Conservation (phyloP, 164 flowering plant species). For the Houttuynia cordata region DNA sequence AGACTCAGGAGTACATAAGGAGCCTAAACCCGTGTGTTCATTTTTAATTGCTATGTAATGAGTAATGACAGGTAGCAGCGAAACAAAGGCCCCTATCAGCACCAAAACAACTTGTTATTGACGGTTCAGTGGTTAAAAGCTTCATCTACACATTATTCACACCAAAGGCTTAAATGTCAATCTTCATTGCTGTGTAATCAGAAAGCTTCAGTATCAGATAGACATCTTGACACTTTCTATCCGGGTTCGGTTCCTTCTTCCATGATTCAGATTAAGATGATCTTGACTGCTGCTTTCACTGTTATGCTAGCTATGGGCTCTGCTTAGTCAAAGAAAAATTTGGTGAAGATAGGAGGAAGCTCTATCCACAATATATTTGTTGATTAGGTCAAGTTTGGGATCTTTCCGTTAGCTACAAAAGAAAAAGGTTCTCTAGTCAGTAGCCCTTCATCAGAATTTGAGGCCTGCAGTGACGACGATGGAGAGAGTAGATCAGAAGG, state of each 20-base stretch:
- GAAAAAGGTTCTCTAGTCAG: not conserved
- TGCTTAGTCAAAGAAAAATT: not conserved
- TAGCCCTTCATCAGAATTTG: not conserved
- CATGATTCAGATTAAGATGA: not conserved
- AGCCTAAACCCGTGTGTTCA: no score
- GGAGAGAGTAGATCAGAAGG: conserved; percentile 7
- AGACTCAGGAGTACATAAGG: no score
- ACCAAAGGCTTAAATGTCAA: conserved; percentile 17
- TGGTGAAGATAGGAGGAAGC: not conserved
- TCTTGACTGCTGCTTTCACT: not conserved
- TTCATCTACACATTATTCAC: conserved; percentile 32
- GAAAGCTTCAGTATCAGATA: not conserved
- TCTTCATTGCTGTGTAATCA: conserved; percentile 9
- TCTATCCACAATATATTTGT: not conserved
- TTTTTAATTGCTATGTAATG: no score
- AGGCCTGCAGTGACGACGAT: not conserved
- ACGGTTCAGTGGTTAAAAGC: conserved; percentile 35
- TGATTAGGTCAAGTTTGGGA: not conserved
- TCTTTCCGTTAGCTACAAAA: no score
- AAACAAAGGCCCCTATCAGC: no score
- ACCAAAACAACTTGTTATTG: not conserved
- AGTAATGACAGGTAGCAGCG: no score
- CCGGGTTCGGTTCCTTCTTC: not conserved
- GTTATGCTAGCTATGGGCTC: not conserved
- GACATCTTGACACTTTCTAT: not conserved